Evolutionary conservation across 1,284 basidiomycete species (phyloP).

Genomic region (Fomitopsis pinicola): DNA sequence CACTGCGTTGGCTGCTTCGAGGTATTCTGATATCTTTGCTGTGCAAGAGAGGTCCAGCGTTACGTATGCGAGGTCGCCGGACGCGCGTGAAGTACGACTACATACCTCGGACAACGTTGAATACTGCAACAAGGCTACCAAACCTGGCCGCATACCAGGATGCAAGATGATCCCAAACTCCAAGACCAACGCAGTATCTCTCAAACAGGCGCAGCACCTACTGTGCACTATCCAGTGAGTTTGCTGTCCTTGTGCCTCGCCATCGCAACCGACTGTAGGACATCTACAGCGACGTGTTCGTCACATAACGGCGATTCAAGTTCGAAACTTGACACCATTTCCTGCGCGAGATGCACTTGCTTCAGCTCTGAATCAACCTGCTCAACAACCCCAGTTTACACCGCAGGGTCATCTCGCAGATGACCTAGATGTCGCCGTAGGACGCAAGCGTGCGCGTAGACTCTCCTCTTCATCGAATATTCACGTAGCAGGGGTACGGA

Average conservation of each 20-base stretch:
- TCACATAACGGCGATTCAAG: conserved; percentile 69
- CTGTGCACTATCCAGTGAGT: conserved; percentile 5
- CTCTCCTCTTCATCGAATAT: conserved; percentile 56
- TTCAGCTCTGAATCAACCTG: conserved; percentile 63
- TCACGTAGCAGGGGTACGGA: conserved; percentile 42
- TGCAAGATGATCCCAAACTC: background rate
- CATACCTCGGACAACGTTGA: background rate
- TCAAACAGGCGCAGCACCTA: background rate
- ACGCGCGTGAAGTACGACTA: too few species aligned
- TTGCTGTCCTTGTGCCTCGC: background rate
- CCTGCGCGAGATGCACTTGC: conserved; percentile 73
- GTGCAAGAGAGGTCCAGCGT: background rate
- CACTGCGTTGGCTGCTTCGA: too few species aligned
- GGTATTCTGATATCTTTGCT: too few species aligned
- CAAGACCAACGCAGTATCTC: background rate
- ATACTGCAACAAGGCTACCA: too few species aligned
- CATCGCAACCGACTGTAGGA: background rate
- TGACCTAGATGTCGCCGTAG: conserved; percentile 61
- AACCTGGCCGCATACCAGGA: background rate
- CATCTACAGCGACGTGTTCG: conserved; percentile 59
- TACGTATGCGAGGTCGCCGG: background rate
- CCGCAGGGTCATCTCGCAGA: conserved; percentile 54
- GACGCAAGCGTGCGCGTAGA: conserved; percentile 54
- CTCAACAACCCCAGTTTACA: conserved; percentile 53
- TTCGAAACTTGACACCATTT: conserved; percentile 79